Conservation (phyloP, 768 basidiomycete genomes). For the Lactarius vividus region DNA sequence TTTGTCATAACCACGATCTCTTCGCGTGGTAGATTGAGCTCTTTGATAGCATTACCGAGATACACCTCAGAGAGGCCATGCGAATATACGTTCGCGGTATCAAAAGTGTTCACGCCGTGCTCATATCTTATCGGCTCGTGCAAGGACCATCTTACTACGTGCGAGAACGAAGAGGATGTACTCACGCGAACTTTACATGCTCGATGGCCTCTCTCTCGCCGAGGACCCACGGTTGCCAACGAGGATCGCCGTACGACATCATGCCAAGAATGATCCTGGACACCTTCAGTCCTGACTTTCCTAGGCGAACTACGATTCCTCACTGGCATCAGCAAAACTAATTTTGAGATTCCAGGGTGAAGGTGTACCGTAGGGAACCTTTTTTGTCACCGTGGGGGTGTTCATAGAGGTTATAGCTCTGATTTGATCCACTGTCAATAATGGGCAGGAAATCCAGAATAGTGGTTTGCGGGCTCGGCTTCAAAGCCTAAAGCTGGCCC, state of each 20-base stretch:
- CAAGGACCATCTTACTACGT: constrained; percentile 22
- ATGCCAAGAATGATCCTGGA: constrained; percentile 64
- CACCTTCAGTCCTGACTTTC: constrained; percentile 58
- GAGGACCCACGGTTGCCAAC: constrained; percentile 36
- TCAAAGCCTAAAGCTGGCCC: too few relatives aligned
- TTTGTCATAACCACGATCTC: constrained; percentile 47
- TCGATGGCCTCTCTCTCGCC: constrained; percentile 32
- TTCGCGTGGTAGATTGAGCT: constrained; percentile 39
- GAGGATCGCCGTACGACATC: constrained; percentile 51
- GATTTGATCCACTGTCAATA: not conserved
- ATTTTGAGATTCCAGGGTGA: not conserved
- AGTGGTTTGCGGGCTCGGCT: too few relatives aligned
- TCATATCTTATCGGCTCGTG: constrained; percentile 41
- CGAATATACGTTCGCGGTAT: constrained; percentile 48
- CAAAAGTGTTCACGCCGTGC: constrained; percentile 62
- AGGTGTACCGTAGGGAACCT: constrained; percentile 11
- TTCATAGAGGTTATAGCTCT: constrained; percentile 15
- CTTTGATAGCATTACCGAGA: constrained; percentile 43
- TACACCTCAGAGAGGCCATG: constrained; percentile 37
- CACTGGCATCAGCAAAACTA: too few relatives aligned
- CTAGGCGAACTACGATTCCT: constrained; percentile 30
- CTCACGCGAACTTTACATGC: constrained; percentile 32
- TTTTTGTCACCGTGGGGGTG: constrained; percentile 8
- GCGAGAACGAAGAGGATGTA: constrained; percentile 14
- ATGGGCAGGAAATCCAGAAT: not conserved